These are phyloP conservation scores for Fusarium oxysporum DNA, from an alignment of 2,329 filamentous ascomycete genomes.

Conservation along the genomic window DNA sequence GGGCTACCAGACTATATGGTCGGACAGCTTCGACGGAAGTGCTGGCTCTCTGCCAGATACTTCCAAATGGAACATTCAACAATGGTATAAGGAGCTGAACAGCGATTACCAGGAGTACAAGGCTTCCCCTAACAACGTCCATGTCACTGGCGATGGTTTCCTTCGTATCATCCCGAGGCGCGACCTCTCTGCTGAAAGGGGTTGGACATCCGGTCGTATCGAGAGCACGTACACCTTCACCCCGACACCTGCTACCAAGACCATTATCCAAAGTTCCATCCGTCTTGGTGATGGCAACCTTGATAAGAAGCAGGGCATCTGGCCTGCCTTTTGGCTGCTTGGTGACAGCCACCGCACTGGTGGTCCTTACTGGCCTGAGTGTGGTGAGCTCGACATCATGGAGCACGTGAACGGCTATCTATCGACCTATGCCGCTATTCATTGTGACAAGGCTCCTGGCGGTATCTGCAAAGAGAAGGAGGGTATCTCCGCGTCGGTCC, in stretches of 20 bases:
- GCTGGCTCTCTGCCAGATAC: constrained; percentile 52
- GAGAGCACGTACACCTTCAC: constrained; percentile 61
- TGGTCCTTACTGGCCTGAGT: constrained; percentile 36
- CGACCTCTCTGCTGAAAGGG: constrained; percentile 44
- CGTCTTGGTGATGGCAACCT: constrained; percentile 40
- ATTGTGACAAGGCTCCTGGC: constrained; percentile 47
- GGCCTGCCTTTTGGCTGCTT: constrained; percentile 45
- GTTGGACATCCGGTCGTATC: constrained; percentile 64
- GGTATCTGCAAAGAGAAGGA: constrained; percentile 61
- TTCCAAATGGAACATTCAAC: constrained; percentile 55
- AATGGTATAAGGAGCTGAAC: constrained; percentile 12
- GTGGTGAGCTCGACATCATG: constrained; percentile 39
- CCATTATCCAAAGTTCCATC: constrained; percentile 58
- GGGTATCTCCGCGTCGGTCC: constrained; percentile 41
- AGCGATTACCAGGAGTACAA: constrained; percentile 42
- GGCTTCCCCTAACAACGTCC: constrained; percentile 53
- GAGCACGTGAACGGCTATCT: constrained; percentile 31
- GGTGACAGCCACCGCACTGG: constrained; percentile 37
- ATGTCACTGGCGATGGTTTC: constrained; percentile 60
- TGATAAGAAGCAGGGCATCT: constrained; percentile 57
- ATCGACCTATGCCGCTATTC: constrained; percentile 22
- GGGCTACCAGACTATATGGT: constrained; percentile 57
- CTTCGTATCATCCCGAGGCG: constrained; percentile 61
- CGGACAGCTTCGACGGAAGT: constrained; percentile 57
- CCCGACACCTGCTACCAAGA: constrained; percentile 52